Conservation (phyloP, 495 filamentous ascomycete species). For the Sphaerosporella brunnea region DNA sequence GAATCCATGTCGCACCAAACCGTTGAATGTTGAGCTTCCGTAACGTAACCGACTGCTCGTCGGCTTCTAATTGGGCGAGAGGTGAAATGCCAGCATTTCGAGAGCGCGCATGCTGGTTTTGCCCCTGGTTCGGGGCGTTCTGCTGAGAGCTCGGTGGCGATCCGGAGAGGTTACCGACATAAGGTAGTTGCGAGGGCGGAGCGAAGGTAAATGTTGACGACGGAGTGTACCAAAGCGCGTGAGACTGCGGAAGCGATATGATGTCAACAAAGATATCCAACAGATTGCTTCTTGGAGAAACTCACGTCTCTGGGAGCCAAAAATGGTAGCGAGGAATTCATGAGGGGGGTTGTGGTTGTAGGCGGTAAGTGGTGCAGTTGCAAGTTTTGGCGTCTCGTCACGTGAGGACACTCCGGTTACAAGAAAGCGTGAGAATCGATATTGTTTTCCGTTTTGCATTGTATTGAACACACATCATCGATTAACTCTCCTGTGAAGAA, state of each 20-base stretch:
- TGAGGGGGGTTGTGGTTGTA: conserved; percentile 27
- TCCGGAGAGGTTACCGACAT: conserved; percentile 13
- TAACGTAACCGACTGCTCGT: conserved; percentile 48
- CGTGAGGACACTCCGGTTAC: too few species aligned
- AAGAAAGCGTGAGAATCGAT: too few species aligned
- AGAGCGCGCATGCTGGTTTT: conserved; percentile 16
- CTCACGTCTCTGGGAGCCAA: conserved; percentile 55
- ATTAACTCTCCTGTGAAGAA: too few species aligned
- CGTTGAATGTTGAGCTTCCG: conserved; percentile 55
- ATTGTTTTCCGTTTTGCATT: too few species aligned
- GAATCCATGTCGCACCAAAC: conserved; percentile 63
- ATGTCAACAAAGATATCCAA: too few species aligned
- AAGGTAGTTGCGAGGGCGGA: conserved; percentile 23
- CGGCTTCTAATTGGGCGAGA: conserved; percentile 44
- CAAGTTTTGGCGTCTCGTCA: too few species aligned
- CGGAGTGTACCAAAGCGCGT: conserved; percentile 40
- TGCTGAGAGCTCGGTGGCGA: conserved; percentile 10
- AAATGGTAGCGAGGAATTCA: conserved; percentile 53
- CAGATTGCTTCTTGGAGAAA: too few species aligned
- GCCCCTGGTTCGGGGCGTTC: conserved; percentile 16
- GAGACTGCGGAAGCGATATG: conserved; percentile 13
- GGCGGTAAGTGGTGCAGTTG: conserved; percentile 17
- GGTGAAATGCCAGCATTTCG: conserved; percentile 31
- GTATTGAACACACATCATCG: too few species aligned
- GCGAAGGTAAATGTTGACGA: conserved; percentile 46